Percentiles rank a stretch among this genome's conserved stretches.
Evolutionary conservation across 768 basidiomycete species (phyloP).

Genomic region (Daedaleopsis sinensis): DNA sequence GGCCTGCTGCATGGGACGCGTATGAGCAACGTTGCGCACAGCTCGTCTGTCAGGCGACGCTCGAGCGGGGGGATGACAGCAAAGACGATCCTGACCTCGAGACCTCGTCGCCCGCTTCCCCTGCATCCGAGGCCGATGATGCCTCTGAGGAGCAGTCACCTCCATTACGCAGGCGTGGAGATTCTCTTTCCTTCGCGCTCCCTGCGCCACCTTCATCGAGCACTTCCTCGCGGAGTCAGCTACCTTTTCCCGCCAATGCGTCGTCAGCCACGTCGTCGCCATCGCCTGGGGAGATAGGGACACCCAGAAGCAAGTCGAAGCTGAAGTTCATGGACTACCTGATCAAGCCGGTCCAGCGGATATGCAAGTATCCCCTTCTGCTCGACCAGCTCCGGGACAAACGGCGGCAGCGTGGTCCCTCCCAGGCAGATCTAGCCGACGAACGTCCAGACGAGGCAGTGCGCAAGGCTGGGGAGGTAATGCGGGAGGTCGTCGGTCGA

Average conservation of each 20-base stretch:
- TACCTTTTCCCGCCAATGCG: conserved; percentile 4
- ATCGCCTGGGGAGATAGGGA: not conserved
- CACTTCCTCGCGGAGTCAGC: not conserved
- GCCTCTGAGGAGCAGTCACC: not conserved
- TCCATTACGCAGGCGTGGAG: conserved; percentile 17
- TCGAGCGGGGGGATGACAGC: conserved; percentile 1
- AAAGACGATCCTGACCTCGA: conserved; percentile 3
- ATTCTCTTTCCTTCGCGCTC: conserved; percentile 18
- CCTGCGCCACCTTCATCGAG: not conserved
- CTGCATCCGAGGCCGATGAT: conserved; percentile 7
- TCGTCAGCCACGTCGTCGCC: conserved; percentile 3
- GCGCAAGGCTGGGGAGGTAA: conserved; percentile 59
- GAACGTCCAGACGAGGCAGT: conserved; percentile 18
- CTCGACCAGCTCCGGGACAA: conserved; percentile 62
- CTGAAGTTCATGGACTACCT: conserved; percentile 83
- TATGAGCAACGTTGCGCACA: conserved; percentile 77
- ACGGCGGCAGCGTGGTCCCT: not conserved
- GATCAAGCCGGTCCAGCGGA: conserved; percentile 96
- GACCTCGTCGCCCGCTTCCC: not conserved
- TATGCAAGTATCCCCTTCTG: conserved; percentile 94
- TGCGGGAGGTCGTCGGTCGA: conserved; percentile 73
- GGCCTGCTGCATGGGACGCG: conserved; percentile 76
- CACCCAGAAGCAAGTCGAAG: conserved; percentile 31
- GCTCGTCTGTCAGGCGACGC: conserved; percentile 43
- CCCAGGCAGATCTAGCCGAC: not conserved